These are phyloP conservation scores for Tinospora cordifolia DNA, from an alignment of 164 flowering plant genomes.

Conservation along the genomic window DNA sequence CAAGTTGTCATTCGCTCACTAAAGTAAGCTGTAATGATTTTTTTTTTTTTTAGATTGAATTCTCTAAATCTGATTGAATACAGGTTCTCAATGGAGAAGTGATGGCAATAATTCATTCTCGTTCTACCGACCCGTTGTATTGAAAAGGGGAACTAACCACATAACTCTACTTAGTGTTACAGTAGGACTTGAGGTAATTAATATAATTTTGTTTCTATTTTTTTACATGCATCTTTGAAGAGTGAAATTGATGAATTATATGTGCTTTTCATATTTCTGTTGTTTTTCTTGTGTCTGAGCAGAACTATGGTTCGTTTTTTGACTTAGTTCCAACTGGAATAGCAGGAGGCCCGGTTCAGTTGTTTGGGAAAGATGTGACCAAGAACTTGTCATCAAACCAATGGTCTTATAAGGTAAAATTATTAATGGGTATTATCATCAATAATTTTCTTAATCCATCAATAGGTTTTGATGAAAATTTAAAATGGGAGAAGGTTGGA, in stretches of 20 bases:
- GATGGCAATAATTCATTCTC: conserved; percentile 10
- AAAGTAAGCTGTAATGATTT: neutral
- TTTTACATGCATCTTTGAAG: neutral
- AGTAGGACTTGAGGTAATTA: conserved; percentile 40
- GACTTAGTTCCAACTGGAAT: conserved; percentile 40
- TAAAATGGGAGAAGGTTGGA: conserved; percentile 22
- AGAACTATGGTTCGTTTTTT: conserved; percentile 52
- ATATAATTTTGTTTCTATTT: neutral
- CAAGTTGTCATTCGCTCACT: no score
- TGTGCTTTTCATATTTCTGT: neutral
- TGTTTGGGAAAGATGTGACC: conserved; percentile 30
- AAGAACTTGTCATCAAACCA: conserved; percentile 40
- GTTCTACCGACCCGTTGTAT: conserved; percentile 28
- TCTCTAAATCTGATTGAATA: neutral
- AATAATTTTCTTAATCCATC: no score
- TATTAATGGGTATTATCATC: neutral
- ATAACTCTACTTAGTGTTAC: conserved; percentile 55
- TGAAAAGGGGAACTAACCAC: conserved; percentile 35
- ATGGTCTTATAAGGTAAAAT: conserved; percentile 39
- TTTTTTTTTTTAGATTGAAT: neutral
- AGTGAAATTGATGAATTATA: neutral
- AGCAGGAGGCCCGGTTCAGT: conserved; percentile 36
- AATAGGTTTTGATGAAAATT: no score
- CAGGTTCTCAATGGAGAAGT: conserved; percentile 42
- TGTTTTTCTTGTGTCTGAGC: neutral